Evolutionary conservation across 2,329 filamentous ascomycete species (phyloP), one percentile per base, ranked within the genome.

Genomic region (Xylariomycetidae sp.): DNA sequence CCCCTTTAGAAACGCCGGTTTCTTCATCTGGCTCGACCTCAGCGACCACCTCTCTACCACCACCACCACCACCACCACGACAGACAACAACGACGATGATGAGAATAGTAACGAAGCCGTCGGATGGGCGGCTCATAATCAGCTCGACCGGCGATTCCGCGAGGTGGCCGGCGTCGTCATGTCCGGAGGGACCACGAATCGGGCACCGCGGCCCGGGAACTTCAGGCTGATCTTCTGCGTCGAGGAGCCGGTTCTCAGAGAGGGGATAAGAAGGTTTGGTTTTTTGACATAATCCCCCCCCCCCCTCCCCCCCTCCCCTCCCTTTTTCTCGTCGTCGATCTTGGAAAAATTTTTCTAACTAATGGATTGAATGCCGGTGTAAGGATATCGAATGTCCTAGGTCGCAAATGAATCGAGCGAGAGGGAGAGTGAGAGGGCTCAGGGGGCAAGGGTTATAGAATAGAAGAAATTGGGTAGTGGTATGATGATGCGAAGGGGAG

Each of bases 1-100:
- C 4, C 13, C 5, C 16, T 16, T 4, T 10, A 48, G 47, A 9
- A 50, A 50, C 27, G 41, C 44, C 1, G 47, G 41, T 4, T 31
- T 50, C 15, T 50, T 48, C 13, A 36, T 50, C 13, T 50, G 47
- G 45, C 28, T 48, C 4, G 36, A 50, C 36, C 23, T 50, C n/a
- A n/a, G n/a, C n/a, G n/a, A n/a, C n/a, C n/a, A 18, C 9, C 30
- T 16, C 32, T 40, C 5, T 41, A 39, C 16, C 34, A 48, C 9
- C 45, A 45, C n/a, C n/a, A n/a, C n/a, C n/a, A n/a, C n/a, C n/a
- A n/a, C n/a, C n/a, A n/a, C n/a, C 8, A 7, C 37, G 4, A n/a
- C 16, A 11, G 43, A 50, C 17, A 37, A 45, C 5, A 31, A 36
- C 12, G 48, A 40, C 2, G 45, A 51, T 28, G 43, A 30, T 14